These are phyloP conservation scores for Hysterangium stoloniferum DNA, from an alignment of 768 basidiomycete species.

Conservation along the genomic window DNA sequence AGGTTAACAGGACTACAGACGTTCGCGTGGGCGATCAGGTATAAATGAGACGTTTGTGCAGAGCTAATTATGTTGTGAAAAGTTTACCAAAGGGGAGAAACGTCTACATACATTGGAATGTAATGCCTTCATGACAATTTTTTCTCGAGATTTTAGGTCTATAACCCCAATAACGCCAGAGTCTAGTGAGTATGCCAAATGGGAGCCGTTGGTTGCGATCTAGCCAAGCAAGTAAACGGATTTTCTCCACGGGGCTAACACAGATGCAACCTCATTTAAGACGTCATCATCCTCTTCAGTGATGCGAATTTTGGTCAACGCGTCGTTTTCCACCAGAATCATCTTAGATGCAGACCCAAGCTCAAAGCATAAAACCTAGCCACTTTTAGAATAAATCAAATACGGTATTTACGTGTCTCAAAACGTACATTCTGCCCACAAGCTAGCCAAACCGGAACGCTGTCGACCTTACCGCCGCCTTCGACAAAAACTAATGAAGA, in stretches of 20 bases:
- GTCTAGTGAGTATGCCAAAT: constrained; percentile 63
- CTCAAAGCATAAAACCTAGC: constrained; percentile 34
- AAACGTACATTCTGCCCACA: constrained; percentile 47
- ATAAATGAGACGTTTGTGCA: constrained; percentile 66
- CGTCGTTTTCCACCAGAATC: constrained; percentile 47
- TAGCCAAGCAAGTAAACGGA: constrained; percentile 20
- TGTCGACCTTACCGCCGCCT: constrained; percentile 31
- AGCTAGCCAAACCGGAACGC: constrained; percentile 56
- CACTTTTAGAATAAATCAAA: background rate
- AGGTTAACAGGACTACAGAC: constrained; percentile 8
- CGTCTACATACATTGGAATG: constrained; percentile 52
- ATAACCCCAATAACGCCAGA: constrained; percentile 60
- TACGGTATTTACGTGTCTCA: background rate
- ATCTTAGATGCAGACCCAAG: constrained; percentile 42
- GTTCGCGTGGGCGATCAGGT: constrained; percentile 58
- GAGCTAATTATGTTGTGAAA: constrained; percentile 37
- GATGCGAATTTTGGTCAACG: constrained; percentile 36
- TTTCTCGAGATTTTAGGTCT: constrained; percentile 40
- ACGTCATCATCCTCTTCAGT: constrained; percentile 47
- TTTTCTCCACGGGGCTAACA: background rate
- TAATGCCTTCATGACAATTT: constrained; percentile 51
- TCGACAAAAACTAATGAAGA: constrained; percentile 51
- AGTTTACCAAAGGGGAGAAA: constrained; percentile 8
- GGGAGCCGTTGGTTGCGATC: constrained; percentile 46
- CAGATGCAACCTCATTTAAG: constrained; percentile 48